A percentile compares a stretch with the other conserved stretches of the same genome.
Conservation (phyloP, 169 alveolate species). For the Cryptosporidium viatorum region DNA sequence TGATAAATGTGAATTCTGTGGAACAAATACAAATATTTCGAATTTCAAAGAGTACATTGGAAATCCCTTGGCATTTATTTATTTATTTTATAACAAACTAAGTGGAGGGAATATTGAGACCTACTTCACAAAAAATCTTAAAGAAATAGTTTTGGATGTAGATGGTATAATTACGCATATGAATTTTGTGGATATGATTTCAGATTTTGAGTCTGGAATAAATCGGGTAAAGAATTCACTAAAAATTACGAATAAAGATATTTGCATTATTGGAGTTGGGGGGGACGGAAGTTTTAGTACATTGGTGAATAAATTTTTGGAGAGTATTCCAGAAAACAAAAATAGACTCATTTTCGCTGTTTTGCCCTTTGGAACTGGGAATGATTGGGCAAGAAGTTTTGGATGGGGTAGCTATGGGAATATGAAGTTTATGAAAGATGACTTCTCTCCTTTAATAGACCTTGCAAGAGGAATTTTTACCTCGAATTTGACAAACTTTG, state of each 20-base stretch:
- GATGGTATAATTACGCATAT: conserved; percentile 57
- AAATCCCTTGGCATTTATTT: conserved; percentile 56
- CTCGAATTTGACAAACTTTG: conserved; percentile 38
- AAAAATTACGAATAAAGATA: conserved; percentile 44
- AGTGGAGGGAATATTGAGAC: conserved; percentile 71
- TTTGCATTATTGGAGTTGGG: conserved; percentile 43
- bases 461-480: conserved; percentile 62
- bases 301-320: conserved; percentile 18
- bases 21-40: background rate
- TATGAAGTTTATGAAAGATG: conserved; percentile 66
- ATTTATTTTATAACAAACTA: conserved; percentile 41
- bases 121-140: conserved; percentile 24
- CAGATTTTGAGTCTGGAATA: conserved; percentile 22
- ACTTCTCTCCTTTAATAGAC: conserved; percentile 49
- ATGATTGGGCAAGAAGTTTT: conserved; percentile 66
- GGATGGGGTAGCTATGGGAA: conserved; percentile 69
- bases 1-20: conserved; percentile 3
- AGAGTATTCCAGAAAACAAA: conserved; percentile 6
- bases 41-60: conserved; percentile 52
- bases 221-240: conserved; percentile 29
- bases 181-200: conserved; percentile 53
- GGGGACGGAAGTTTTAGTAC: conserved; percentile 69
- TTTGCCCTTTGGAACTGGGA: conserved; percentile 70
- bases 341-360: conserved; percentile 35
- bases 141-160: conserved; percentile 53